Percentiles rank a stretch among this genome's conserved stretches.
Conservation (phyloP, 495 filamentous ascomycete genomes). For the Tetracladium setigerum region DNA sequence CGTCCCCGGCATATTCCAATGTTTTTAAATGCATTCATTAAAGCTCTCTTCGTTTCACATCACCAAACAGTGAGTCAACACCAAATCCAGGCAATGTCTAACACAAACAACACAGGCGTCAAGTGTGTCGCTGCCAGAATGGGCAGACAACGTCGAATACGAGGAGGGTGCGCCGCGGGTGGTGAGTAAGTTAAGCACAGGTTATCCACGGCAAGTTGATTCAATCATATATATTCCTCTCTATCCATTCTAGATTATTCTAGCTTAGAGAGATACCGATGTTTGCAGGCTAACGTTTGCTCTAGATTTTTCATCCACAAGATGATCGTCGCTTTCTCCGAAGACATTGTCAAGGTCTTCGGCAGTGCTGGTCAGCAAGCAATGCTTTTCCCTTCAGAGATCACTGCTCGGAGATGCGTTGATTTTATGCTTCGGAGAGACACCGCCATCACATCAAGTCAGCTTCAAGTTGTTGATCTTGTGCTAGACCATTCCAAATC, state of each 20-base stretch:
- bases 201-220: constrained; percentile 61
- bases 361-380: constrained; percentile 57
- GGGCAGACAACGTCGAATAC: constrained; percentile 83
- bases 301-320: constrained; percentile 85
- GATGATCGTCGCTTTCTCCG: constrained; percentile 65
- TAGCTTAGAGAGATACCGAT: not conserved
- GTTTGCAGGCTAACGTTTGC: constrained; percentile 5
- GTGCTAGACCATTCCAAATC: constrained; percentile 43
- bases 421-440: constrained; percentile 60
- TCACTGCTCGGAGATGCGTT: constrained; percentile 58
- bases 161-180: constrained; percentile 91
- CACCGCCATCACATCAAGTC: constrained; percentile 33
- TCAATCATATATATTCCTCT: constrained; percentile 22
- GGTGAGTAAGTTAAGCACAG: constrained; percentile 73
- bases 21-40: no score
- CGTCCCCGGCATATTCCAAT: not conserved
- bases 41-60: no score
- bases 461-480: constrained; percentile 62
- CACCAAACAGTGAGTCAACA: constrained; percentile 15
- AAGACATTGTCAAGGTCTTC: constrained; percentile 55
- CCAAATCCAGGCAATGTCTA: constrained; percentile 1
- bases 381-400: constrained; percentile 70
- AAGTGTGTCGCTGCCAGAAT: constrained; percentile 92
- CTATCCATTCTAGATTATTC: not conserved
- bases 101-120: constrained; percentile 58